These are phyloP conservation scores for Colletotrichum australisinense DNA, from an alignment of 2,329 filamentous ascomycete genomes.

Conservation along the genomic window DNA sequence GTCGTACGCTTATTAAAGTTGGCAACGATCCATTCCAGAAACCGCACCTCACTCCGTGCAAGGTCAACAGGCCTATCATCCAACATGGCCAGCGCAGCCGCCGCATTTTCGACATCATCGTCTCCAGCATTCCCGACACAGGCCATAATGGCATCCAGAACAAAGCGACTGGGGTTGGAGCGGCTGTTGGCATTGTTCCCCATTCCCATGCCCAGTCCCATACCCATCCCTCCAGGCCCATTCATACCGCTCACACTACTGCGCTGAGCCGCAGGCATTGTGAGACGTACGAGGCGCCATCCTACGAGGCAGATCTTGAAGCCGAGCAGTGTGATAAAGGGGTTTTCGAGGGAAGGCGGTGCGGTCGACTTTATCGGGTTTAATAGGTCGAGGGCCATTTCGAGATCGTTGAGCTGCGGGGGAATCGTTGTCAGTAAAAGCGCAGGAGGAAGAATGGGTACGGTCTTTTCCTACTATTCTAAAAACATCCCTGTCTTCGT, in stretches of 20 bases:
- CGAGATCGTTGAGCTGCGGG: constrained; percentile 10
- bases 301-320: constrained; percentile 25
- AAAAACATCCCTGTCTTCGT: constrained; percentile 16
- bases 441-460: neutral
- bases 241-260: neutral
- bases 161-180: constrained; percentile 21
- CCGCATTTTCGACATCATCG: constrained; percentile 7
- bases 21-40: constrained; percentile 19
- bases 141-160: constrained; percentile 25
- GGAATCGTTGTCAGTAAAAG: neutral
- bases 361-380: constrained; percentile 19
- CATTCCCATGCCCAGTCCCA: neutral
- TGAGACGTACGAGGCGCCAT: constrained; percentile 24
- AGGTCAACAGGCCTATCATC: constrained; percentile 9
- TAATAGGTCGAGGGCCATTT: constrained; percentile 10
- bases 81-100: constrained; percentile 7
- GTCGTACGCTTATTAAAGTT: constrained; percentile 20
- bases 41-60: constrained; percentile 15
- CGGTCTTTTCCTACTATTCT: neutral
- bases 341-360: constrained; percentile 16
- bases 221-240: neutral
- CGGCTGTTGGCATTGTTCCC: neutral
- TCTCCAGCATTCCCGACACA: constrained; percentile 1
- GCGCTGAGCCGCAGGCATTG: constrained; percentile 8
- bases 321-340: constrained; percentile 19